Percentiles rank a stretch among this genome's conserved stretches.
phyloP scores from a whole-genome alignment of 2,329 filamentous ascomycete genomes.

The Cladosporium sp. region DNA sequence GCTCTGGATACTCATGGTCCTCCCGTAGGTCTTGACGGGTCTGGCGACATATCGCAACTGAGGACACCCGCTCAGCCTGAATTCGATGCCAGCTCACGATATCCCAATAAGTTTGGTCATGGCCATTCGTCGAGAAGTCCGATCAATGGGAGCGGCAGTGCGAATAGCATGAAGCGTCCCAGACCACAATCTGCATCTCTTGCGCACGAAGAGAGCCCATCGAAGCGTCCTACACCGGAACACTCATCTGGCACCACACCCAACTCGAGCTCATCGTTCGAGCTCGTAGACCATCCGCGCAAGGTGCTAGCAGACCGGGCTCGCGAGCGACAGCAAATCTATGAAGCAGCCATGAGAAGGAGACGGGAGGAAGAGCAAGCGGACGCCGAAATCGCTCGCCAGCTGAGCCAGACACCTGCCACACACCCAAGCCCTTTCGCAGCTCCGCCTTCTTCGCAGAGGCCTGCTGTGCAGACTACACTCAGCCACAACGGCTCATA shows the following conservation, averaged over 20 bases:
- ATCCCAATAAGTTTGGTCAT: neutral
- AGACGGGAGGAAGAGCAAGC: conserved; percentile 17
- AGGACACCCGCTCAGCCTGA: neutral
- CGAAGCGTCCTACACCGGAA: conserved; percentile 29
- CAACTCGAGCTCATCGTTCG: conserved; percentile 23
- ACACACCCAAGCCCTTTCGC: conserved; percentile 4
- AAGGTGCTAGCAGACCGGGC: conserved; percentile 9
- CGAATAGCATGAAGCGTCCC: conserved; percentile 3
- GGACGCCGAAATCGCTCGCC: conserved; percentile 26
- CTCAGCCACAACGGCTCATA: conserved; percentile 25
- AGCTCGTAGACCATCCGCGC: conserved; percentile 16
- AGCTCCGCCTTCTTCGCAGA: conserved; percentile 20
- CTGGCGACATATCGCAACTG: conserved; percentile 2
- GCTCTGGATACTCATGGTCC: conserved; percentile 6
- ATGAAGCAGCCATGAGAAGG: conserved; percentile 15
- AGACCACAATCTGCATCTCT: neutral
- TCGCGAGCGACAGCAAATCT: conserved; percentile 12
- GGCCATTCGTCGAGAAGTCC: neutral
- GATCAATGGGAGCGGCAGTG: neutral
- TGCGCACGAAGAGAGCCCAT: conserved; percentile 19
- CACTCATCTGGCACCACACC: conserved; percentile 23
- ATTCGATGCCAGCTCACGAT: neutral
- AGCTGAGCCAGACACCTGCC: conserved; percentile 21
- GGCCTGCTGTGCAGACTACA: conserved; percentile 27
- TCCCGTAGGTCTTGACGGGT: conserved; percentile 8